Evolutionary conservation across 352 stramenopile genomes (phyloP).

Genomic region (Stramenopiles sp.): DNA sequence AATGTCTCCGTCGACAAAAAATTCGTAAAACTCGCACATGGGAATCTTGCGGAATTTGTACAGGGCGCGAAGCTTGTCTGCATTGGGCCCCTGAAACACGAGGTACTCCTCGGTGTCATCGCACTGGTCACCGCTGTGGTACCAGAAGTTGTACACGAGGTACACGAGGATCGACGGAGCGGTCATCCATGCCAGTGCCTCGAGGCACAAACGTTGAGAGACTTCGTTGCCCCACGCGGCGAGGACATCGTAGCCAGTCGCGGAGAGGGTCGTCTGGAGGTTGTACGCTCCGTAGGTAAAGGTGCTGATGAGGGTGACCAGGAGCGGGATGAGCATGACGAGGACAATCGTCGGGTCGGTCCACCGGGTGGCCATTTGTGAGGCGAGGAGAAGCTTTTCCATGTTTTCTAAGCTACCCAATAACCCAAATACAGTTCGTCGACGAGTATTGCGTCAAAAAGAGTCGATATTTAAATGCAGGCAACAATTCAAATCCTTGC

Average conservation of each 20-base stretch:
- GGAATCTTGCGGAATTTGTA: conserved; percentile 19
- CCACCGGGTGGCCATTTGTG: not conserved
- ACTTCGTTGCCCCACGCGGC: not conserved
- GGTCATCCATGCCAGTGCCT: not conserved
- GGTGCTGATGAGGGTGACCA: not conserved
- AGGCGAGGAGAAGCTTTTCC: not conserved
- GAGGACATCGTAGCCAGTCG: no score
- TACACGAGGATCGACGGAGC: not conserved
- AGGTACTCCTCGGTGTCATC: conserved; percentile 19
- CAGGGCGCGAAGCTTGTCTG: conserved; percentile 15
- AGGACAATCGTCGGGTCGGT: not conserved
- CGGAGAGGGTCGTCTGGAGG: no score
- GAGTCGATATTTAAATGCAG: no score
- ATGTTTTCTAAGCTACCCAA: no score
- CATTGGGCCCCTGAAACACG: conserved; percentile 18
- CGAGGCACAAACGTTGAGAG: not conserved
- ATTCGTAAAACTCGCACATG: conserved; percentile 16
- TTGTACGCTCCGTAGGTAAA: no score
- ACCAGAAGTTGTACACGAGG: not conserved
- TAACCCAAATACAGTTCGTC: no score
- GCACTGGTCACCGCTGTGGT: not conserved
- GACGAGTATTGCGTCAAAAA: no score
- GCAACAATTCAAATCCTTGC: no score
- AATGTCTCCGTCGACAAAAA: conserved; percentile 17
- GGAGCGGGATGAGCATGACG: not conserved